Percentiles rank a stretch among this genome's conserved stretches.
Evolutionary conservation across 2,329 filamentous ascomycete species (phyloP).

Genomic region (Parasarocladium wereldwijsianum): DNA sequence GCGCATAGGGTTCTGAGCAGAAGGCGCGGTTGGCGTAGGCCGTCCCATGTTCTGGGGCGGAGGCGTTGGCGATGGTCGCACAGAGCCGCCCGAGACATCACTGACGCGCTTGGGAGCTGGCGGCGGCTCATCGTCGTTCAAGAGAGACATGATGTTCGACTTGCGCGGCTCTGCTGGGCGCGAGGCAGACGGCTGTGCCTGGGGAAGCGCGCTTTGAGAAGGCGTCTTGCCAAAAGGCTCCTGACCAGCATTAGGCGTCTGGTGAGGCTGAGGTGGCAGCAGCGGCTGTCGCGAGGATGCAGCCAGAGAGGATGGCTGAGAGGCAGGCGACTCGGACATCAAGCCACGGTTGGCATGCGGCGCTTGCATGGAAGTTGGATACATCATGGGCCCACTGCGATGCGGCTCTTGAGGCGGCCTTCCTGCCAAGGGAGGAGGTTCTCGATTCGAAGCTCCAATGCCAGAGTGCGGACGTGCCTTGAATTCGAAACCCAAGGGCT

Average conservation of each 20-base stretch:
- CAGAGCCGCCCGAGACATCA: conserved; percentile 26
- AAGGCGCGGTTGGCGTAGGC: conserved; percentile 23
- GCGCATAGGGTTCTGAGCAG: conserved; percentile 24
- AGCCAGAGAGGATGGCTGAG: conserved; percentile 23
- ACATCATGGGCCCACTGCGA: conserved; percentile 21
- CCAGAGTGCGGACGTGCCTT: too few species aligned
- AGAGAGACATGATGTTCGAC: conserved; percentile 47
- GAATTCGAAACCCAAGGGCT: too few species aligned
- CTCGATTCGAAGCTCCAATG: conserved; percentile 22
- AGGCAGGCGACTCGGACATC: conserved; percentile 22
- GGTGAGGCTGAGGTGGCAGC: conserved; percentile 21
- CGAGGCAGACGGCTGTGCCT: conserved; percentile 19
- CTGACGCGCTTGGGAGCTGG: conserved; percentile 32
- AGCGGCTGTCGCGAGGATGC: conserved; percentile 21
- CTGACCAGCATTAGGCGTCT: conserved; percentile 14
- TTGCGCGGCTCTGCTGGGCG: conserved; percentile 36
- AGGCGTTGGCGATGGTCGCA: conserved; percentile 32
- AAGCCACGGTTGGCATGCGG: conserved; percentile 25
- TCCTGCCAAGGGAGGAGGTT: conserved; percentile 23
- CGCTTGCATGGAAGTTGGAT: conserved; percentile 14
- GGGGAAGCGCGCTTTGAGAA: conserved; percentile 10
- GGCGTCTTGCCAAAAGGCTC: conserved; percentile 13
- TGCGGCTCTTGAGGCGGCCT: conserved; percentile 27
- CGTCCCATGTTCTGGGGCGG: conserved; percentile 31
- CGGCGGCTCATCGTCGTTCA: conserved; percentile 44